Base-by-base conservation (phyloP, 2,329 filamentous ascomycete genomes). In the Trematosphaeria pertusa region DNA sequence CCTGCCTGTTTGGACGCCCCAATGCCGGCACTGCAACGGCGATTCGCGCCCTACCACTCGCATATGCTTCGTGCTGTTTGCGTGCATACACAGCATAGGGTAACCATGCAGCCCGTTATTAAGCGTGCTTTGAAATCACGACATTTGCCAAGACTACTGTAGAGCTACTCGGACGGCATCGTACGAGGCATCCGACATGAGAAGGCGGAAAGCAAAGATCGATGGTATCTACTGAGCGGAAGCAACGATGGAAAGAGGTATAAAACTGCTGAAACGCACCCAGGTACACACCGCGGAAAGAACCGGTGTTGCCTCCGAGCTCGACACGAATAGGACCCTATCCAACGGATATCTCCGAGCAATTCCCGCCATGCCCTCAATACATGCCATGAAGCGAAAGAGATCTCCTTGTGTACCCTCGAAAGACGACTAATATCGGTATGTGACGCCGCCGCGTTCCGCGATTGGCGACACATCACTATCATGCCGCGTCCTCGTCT, bases 391-490 rank as follows among this genome's bases (percentile, higher is more conserved):
- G n/a, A n/a, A n/a, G n/a, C n/a, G n/a, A n/a, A n/a, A n/a, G n/a
- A n/a, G n/a, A n/a, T n/a, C n/a, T n/a, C n/a, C n/a, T n/a, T n/a
- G n/a, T n/a, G n/a, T n/a, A n/a, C n/a, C n/a, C n/a, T n/a, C n/a
- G n/a, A n/a, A n/a, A n/a, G n/a, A n/a, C n/a, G n/a, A n/a, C n/a
- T 62, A 72, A 51, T 71, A 72, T 50, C 69, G 58, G 49, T 72
- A 72, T 39, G 69, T 71, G 44, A 72, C 64, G 6, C 67, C 58
- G 37, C 63, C 67, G 43, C 68, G 66, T 48, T 71, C 69, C 41
- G 66, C 62, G 43, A 72, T 62, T 30, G 69, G 69, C 49, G 64
- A 69, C 15, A 70, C 67, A 52, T 72, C 69, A 41, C 53, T 58
- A 22, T 52, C 56, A 10, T 42, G 44, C 18, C 50, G 44, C 46